Evolutionary conservation across 2,329 filamentous ascomycete species (phyloP), one percentile per base, ranked within the genome.

Genomic region (Fusarium sp.): DNA sequence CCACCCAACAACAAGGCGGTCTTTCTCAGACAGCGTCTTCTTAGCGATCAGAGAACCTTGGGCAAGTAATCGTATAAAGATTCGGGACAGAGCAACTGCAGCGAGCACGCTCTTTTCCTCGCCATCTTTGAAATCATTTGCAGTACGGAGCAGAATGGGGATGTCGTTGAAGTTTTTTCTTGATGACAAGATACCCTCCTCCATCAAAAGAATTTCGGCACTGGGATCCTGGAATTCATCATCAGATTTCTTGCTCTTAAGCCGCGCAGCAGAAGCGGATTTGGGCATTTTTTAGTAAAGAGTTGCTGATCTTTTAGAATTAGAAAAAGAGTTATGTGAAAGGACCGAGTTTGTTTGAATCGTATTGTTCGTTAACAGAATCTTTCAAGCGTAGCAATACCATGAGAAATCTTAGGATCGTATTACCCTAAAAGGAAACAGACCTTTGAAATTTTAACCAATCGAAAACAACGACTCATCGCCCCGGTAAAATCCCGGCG

Each of bases 111-210:
- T 80, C 38, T 88, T 84, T 2, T 79, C 75, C 3, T 82, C 75
- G 25, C 79, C 78, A 32, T 78, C 79, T 70, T 83, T 63, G 45
- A 71, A 73, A 73, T 33, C 86, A 76, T 69, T 87, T 39, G 77
- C 75, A 14, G 68, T 83, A 37, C 82, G 82, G 41, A 96, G 80
- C 33, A 98, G 78, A 10, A 83, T 85, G 8, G 86, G 83, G 70
- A 98, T 94, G 72, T 96, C 92, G 80, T 97, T 96, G 82, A 96
- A 96, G 77, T 97, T 86, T 75, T 93, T 92, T 71, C 88, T 90
- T 45, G 93, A 96, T 75, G 95, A 88, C 60, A 93, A 78, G 51
- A 98, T 93, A 53, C 91, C 88, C 62, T 86, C 82, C 78, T 97
- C 93, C 50, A 97, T 83, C 49, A 86, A 78, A 37, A 94, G 77